Conservation (phyloP, 352 stramenopile species). For the Pythium volutum region DNA sequence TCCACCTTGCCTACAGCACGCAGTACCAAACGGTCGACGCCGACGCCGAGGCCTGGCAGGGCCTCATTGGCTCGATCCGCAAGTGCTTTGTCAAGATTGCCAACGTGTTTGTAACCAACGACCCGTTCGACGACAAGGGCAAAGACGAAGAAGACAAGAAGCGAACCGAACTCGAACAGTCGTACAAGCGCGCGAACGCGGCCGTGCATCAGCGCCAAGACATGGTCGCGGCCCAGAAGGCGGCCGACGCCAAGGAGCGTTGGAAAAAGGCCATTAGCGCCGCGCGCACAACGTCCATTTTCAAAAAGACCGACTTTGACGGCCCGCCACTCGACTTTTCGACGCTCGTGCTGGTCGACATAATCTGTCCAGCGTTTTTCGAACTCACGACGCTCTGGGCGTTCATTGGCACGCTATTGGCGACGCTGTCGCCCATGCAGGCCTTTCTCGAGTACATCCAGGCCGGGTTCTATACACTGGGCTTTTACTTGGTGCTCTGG, state of each 20-base stretch:
- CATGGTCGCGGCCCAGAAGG: conserved; percentile 16
- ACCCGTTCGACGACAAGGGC: conserved; percentile 74
- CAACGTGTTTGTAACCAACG: conserved; percentile 47
- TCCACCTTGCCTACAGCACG: conserved; percentile 48
- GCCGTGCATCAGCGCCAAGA: conserved; percentile 54
- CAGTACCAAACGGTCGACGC: conserved; percentile 51
- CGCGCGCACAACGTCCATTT: conserved; percentile 67
- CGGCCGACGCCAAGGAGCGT: conserved; percentile 32
- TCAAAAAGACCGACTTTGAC: conserved; percentile 78
- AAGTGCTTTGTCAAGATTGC: conserved; percentile 38
- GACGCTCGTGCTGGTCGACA: conserved; percentile 79
- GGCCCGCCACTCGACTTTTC: conserved; percentile 79
- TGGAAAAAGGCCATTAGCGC: conserved; percentile 75
- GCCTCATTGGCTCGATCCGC: conserved; percentile 35
- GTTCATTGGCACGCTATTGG: conserved; percentile 57
- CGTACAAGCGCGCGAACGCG: conserved; percentile 17
- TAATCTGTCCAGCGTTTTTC: conserved; percentile 82
- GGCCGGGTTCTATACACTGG: conserved; percentile 76
- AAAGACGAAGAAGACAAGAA: conserved; percentile 74
- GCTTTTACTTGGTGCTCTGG: conserved; percentile 70
- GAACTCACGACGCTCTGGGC: conserved; percentile 72
- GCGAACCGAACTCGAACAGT: conserved; percentile 57
- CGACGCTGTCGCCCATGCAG: conserved; percentile 55
- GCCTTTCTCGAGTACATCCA: conserved; percentile 86
- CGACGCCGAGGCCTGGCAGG: conserved; percentile 61